Evolutionary conservation across 2,329 filamentous ascomycete species (phyloP), one percentile per base, ranked within the genome.

Genomic region (Aaosphaeria pasadenensis): DNA sequence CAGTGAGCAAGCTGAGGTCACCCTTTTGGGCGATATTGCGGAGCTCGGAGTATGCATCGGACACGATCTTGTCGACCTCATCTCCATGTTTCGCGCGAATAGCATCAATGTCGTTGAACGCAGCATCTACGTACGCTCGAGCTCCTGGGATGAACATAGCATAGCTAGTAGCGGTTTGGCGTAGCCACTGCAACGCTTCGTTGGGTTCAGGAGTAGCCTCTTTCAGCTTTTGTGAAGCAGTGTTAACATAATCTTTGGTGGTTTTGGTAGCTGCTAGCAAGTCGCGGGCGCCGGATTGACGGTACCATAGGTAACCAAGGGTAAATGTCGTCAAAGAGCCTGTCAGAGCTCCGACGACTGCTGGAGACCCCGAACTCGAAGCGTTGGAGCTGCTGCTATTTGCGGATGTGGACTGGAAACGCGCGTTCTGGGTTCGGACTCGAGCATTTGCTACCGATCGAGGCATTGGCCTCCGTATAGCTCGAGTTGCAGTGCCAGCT

Each of bases 71-170:
- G 59, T 90, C 84, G 5, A 88, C 85, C 63, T 91, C 86, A 0
- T 86, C 77, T 41, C 79, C 77, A 66, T 90, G 86, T 61, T 86
- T 85, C 54, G 81, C 70, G 40, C 83, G 80, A 30, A 91, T 77
- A 31, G 78, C 81, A 43, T 90, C 87, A 39, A 88, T 74, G 56
- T 90, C 87, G 28, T 86, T 75, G 69, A 91, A 91, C 0, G 81
- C 82, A 1, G 76, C 70, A 61, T 91, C 85, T 42, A 91, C 81
- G 58, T 87, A 89, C 42, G 76, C 71, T 30, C 80, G 79, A 2
- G 84, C 87, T 9, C 88, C 88, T 0, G 88, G 88, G 30, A 91
- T 80, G 76, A 86, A 88, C 3, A 74, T 75, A 2, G 86, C 85
- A 61, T 91, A 91, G 28, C 83, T 83, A 62, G 82, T 83, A 30